These are phyloP conservation scores for Trifolium dubium DNA, from an alignment of 306 rosid genomes.

Conservation along the genomic window DNA sequence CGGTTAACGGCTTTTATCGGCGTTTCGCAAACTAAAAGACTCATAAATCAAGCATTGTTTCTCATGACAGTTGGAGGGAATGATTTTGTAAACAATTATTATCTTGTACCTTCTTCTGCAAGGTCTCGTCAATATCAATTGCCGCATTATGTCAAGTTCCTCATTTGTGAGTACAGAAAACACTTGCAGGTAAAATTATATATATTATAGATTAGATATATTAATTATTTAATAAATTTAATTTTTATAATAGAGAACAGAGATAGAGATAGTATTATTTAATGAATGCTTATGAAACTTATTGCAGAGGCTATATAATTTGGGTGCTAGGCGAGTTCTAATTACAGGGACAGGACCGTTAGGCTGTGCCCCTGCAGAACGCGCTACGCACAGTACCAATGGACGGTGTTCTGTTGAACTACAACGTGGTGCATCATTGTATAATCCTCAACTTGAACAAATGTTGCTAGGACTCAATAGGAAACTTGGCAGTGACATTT, in stretches of 20 bases:
- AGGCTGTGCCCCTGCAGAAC: slow-evolving; percentile 78
- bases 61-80: slow-evolving; percentile 66
- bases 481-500: slow-evolving; percentile 47
- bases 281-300: not conserved
- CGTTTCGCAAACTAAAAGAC: slow-evolving; percentile 31
- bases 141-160: slow-evolving; percentile 57
- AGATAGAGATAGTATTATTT: no score
- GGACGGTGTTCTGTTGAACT: slow-evolving; percentile 65
- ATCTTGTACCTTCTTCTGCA: slow-evolving; percentile 49
- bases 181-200: slow-evolving; percentile 50
- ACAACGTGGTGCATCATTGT: slow-evolving; percentile 60
- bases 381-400: slow-evolving; percentile 51
- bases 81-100: slow-evolving; percentile 78
- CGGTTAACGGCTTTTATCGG: slow-evolving; percentile 52
- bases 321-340: slow-evolving; percentile 66
- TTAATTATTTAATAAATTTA: no score
- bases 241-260: no score
- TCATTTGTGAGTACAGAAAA: slow-evolving; percentile 58
- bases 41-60: slow-evolving; percentile 56
- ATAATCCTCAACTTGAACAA: slow-evolving; percentile 58
- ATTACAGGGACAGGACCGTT: slow-evolving; percentile 77
- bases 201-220: no score
- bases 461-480: slow-evolving; percentile 59
- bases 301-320: slow-evolving; percentile 54
- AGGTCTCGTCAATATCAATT: slow-evolving; percentile 62